Evolutionary conservation across 345 rosid species (phyloP).

Genomic region (Heritiera fomes): DNA sequence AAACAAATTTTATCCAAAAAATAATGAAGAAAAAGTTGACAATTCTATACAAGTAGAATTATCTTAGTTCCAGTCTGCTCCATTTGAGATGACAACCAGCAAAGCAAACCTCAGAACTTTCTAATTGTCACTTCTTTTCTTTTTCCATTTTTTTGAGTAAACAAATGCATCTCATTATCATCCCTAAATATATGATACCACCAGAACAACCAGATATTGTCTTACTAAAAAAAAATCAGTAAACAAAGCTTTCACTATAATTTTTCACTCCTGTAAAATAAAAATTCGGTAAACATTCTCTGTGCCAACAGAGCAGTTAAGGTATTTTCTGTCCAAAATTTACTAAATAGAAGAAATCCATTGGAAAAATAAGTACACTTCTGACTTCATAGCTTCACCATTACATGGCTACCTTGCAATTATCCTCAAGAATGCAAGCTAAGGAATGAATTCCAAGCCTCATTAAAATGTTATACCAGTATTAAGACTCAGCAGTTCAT

Average conservation of each 20-base stretch:
- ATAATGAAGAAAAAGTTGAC: neutral
- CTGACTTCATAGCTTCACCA: neutral
- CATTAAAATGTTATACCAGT: neutral
- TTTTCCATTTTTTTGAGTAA: neutral
- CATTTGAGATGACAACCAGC: neutral
- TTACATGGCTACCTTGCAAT: neutral
- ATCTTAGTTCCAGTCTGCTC: neutral
- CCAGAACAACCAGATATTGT: neutral
- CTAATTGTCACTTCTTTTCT: neutral
- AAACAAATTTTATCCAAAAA: neutral
- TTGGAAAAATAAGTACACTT: neutral
- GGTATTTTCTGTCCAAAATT: neutral
- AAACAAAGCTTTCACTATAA: neutral
- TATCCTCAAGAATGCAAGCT: neutral
- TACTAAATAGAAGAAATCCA: neutral
- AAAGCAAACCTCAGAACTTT: neutral
- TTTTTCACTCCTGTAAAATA: neutral
- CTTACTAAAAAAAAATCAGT: neutral
- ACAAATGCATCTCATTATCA: neutral
- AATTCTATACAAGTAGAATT: neutral
- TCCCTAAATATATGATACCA: neutral
- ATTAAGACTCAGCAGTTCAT: neutral
- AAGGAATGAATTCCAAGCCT: slow-evolving; percentile 2
- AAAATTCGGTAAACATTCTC: neutral
- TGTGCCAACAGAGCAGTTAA: neutral